phyloP scores from a whole-genome alignment of 805 yeast species.

The Groenewaldozyma tartarivorans region DNA sequence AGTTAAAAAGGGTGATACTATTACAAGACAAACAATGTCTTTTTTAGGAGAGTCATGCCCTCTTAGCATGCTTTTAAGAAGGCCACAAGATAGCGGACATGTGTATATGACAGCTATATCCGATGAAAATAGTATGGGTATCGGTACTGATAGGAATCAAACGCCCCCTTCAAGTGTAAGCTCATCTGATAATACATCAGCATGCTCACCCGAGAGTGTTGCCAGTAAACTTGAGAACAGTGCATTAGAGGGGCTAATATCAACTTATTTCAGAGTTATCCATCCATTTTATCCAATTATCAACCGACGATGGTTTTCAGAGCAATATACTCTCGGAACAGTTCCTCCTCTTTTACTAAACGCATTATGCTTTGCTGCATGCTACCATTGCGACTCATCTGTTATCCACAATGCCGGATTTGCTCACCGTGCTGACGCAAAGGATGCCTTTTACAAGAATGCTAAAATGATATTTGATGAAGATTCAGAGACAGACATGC shows the following conservation, averaged over 20 bases:
- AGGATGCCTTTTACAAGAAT: conserved; percentile 6
- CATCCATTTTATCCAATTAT: conserved; percentile 13
- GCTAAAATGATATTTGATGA: conserved; percentile 8
- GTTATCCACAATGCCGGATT: conserved; percentile 7
- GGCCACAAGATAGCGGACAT: conserved; percentile 9
- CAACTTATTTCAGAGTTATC: conserved; percentile 6
- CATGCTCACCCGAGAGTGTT: not conserved
- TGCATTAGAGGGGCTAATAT: conserved; percentile 5
- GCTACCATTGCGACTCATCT: conserved; percentile 7
- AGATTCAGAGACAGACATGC: conserved; percentile 5
- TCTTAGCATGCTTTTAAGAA: conserved; percentile 5
- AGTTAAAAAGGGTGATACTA: not conserved
- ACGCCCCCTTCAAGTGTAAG: not conserved
- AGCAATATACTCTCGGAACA: conserved; percentile 3
- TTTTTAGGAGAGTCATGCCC: conserved; percentile 13
- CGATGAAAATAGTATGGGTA: not conserved
- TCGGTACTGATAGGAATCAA: not conserved
- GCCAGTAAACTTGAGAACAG: not conserved
- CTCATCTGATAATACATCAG: too few species aligned
- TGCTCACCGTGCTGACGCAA: conserved; percentile 4
- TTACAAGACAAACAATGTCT: conserved; percentile 1
- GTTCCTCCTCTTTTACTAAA: conserved; percentile 10
- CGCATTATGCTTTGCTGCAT: conserved; percentile 11
- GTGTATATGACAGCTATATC: conserved; percentile 3
- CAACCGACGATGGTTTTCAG: conserved; percentile 7